Evolutionary conservation across 495 filamentous ascomycete species (phyloP).

Genomic region (Neurospora sp.): DNA sequence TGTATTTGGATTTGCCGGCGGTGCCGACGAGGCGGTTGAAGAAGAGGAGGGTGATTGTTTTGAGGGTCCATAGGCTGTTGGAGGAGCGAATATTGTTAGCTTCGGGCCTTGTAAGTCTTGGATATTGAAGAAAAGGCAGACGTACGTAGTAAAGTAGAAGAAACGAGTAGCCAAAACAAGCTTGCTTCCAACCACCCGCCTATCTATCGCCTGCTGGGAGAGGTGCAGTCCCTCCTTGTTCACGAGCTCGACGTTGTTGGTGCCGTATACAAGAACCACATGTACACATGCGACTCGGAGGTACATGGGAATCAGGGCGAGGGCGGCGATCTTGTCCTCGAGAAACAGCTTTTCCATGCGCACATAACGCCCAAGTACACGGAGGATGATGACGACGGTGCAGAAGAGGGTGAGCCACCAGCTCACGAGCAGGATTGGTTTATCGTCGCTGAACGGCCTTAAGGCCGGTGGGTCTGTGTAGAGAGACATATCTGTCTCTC

Average conservation of each 20-base stretch:
- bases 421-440: slow-evolving; percentile 71
- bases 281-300: slow-evolving; percentile 77
- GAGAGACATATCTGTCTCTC: slow-evolving; percentile 34
- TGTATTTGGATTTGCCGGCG: slow-evolving; percentile 58
- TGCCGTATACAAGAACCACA: slow-evolving; percentile 71
- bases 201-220: slow-evolving; percentile 32
- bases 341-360: slow-evolving; percentile 70
- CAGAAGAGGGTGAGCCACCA: slow-evolving; percentile 89
- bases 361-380: slow-evolving; percentile 67
- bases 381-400: slow-evolving; percentile 64
- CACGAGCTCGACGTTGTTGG: slow-evolving; percentile 63
- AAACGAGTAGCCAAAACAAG: slow-evolving; percentile 55
- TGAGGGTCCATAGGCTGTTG: slow-evolving; percentile 78
- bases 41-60: slow-evolving; percentile 80
- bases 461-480: slow-evolving; percentile 48
- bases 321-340: slow-evolving; percentile 79
- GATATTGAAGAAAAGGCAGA: neutral
- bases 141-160: slow-evolving; percentile 57
- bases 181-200: slow-evolving; percentile 46
- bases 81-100: neutral
- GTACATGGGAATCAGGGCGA: slow-evolving; percentile 67
- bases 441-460: slow-evolving; percentile 47
- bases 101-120: neutral
- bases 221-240: slow-evolving; percentile 21
- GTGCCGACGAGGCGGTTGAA: slow-evolving; percentile 61